These are phyloP conservation scores for Mycena vitilis DNA, from an alignment of 768 basidiomycete genomes.

Conservation along the genomic window DNA sequence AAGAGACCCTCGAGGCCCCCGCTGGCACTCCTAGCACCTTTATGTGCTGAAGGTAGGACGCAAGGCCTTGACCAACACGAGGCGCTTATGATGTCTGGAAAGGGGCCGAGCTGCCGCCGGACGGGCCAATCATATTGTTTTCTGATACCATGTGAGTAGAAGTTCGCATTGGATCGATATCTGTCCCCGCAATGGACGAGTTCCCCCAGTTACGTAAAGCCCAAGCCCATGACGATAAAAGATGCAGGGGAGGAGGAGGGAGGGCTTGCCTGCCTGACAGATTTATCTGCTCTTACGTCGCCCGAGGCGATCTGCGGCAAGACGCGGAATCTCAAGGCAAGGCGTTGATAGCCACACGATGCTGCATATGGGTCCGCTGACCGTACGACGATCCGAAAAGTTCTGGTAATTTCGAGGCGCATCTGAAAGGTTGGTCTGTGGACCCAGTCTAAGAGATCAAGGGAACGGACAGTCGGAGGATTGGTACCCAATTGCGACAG, in stretches of 20 bases:
- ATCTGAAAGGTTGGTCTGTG: too few relatives aligned
- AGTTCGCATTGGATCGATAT: conserved; percentile 13
- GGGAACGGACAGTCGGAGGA: background rate
- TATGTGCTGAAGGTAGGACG: conserved; percentile 39
- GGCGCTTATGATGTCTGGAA: conserved; percentile 36
- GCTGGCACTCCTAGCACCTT: conserved; percentile 36
- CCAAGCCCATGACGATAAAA: conserved; percentile 1
- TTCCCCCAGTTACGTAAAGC: conserved; percentile 16
- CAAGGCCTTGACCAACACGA: conserved; percentile 40
- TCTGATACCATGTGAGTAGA: conserved; percentile 34
- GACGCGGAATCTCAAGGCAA: background rate
- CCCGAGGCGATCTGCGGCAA: conserved; percentile 4
- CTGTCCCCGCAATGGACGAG: conserved; percentile 15
- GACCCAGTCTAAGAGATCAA: conserved; percentile 7
- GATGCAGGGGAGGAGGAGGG: background rate
- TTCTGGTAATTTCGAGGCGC: background rate
- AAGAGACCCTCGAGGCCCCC: conserved; percentile 35
- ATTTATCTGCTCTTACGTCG: conserved; percentile 19
- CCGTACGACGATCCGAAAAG: conserved; percentile 9
- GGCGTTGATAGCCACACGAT: background rate
- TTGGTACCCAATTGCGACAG: background rate
- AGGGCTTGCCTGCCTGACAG: conserved; percentile 3
- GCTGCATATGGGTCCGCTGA: conserved; percentile 7
- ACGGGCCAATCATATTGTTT: conserved; percentile 31
- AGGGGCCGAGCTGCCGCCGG: conserved; percentile 33